phyloP scores from a whole-genome alignment of 257 asterid species.

The Ajuga chamaepitys region DNA sequence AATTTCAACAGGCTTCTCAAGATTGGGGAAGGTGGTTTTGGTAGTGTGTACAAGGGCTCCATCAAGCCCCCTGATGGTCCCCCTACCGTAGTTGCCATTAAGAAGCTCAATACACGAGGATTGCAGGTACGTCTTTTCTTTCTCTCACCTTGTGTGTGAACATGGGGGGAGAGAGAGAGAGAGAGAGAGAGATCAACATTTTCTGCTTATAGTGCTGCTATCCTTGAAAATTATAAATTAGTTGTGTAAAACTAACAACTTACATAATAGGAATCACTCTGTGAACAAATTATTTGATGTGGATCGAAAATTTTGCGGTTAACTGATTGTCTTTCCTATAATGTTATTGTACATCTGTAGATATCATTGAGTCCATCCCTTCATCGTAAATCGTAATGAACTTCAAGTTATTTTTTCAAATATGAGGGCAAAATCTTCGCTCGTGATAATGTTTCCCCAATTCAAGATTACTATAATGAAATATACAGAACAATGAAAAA shows the following conservation, averaged over 20 bases:
- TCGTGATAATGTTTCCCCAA: not conserved
- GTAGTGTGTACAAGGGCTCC: slow-evolving; percentile 74
- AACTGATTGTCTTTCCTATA: not conserved
- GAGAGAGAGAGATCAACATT: not conserved
- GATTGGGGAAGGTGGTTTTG: slow-evolving; percentile 95
- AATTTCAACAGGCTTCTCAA: slow-evolving; percentile 60
- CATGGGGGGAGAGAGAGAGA: not conserved
- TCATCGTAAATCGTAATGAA: too few species aligned
- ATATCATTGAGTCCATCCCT: not conserved
- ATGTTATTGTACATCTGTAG: not conserved
- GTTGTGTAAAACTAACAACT: too few species aligned
- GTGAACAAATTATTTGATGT: not conserved
- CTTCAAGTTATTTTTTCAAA: not conserved
- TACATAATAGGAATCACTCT: not conserved
- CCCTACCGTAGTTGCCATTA: slow-evolving; percentile 63
- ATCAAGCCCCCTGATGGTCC: slow-evolving; percentile 28
- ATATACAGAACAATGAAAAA: too few species aligned
- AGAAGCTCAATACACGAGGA: slow-evolving; percentile 67
- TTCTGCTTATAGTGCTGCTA: too few species aligned
- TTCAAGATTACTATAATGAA: too few species aligned
- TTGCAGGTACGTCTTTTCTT: slow-evolving; percentile 46
- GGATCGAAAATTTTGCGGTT: not conserved
- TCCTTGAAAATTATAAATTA: too few species aligned
- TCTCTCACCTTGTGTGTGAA: not conserved
- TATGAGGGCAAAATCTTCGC: not conserved